A percentile compares a stretch with the other conserved stretches of the same genome.
Evolutionary conservation across 2,329 filamentous ascomycete genomes (phyloP).

Genomic region (Microcera coccophila): DNA sequence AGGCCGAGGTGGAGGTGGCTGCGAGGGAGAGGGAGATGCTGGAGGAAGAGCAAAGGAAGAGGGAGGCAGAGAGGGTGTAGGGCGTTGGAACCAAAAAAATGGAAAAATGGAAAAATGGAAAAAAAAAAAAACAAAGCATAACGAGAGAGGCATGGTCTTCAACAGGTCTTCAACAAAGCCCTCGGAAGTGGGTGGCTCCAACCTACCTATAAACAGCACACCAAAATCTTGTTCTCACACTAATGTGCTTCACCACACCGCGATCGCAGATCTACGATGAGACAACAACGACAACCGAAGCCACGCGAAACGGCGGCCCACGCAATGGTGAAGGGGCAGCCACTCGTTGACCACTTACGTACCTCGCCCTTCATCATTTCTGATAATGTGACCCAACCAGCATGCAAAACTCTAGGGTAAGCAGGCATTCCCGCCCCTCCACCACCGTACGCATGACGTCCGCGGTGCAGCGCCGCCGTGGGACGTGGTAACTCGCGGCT

Average conservation of each 20-base stretch:
- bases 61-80: constrained; percentile 40
- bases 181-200: constrained; percentile 3
- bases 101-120: too few species aligned
- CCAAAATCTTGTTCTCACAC: background rate
- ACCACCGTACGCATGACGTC: constrained; percentile 1
- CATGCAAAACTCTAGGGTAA: background rate
- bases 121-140: too few species aligned
- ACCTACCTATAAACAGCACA: constrained; percentile 1
- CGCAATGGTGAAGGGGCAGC: too few species aligned
- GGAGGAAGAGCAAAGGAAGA: constrained; percentile 54
- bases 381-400: background rate
- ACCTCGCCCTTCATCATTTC: background rate
- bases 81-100: too few species aligned
- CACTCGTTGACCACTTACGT: background rate
- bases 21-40: constrained; percentile 58
- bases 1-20: constrained; percentile 70
- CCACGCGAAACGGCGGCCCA: too few species aligned
- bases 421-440: background rate
- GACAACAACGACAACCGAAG: too few species aligned
- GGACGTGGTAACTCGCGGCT: constrained; percentile 25
- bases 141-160: constrained; percentile 16
- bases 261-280: background rate
- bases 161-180: constrained; percentile 16
- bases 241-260: background rate
- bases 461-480: constrained; percentile 10